phyloP scores from a whole-genome alignment of 352 stramenopile genomes.

The Phytopythium litorale region DNA sequence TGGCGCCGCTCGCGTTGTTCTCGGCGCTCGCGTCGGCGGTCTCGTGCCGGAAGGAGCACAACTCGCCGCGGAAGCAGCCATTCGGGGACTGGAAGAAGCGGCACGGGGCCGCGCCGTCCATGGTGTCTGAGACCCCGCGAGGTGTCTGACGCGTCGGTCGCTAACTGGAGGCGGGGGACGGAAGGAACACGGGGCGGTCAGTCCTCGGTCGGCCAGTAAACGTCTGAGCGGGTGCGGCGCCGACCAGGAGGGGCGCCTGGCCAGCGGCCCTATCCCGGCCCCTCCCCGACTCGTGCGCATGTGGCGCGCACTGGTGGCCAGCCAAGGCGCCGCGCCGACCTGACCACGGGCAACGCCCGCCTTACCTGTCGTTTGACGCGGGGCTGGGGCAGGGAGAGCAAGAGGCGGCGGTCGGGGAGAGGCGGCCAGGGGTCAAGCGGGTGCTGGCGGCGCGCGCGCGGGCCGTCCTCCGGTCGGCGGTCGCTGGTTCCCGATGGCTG shows the following conservation, averaged over 20 bases:
- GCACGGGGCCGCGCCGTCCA: constrained; percentile 25
- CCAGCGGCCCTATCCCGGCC: neutral
- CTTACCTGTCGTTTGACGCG: no score
- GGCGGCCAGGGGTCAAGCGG: no score
- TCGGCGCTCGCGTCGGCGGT: constrained; percentile 1
- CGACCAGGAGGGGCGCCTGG: neutral
- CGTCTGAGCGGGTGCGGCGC: neutral
- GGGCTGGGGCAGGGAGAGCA: neutral
- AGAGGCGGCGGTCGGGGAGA: no score
- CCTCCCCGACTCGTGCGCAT: neutral
- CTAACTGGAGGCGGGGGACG: no score
- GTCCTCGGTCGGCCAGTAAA: neutral
- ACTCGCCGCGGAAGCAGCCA: constrained; percentile 64
- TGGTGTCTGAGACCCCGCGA: neutral
- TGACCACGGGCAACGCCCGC: neutral
- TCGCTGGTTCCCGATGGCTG: constrained; percentile 3
- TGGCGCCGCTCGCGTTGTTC: constrained; percentile 5
- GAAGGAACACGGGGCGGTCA: neutral
- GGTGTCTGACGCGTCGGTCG: no score
- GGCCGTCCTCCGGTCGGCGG: neutral
- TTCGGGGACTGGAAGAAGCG: constrained; percentile 73
- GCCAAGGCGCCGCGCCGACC: neutral
- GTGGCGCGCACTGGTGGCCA: neutral
- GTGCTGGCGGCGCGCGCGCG: neutral
- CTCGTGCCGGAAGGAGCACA: constrained; percentile 66